Percentiles rank a stretch among this genome's conserved stretches.
These are phyloP conservation scores for Lactarius sp. DNA, from an alignment of 768 basidiomycete species.

Conservation along the genomic window DNA sequence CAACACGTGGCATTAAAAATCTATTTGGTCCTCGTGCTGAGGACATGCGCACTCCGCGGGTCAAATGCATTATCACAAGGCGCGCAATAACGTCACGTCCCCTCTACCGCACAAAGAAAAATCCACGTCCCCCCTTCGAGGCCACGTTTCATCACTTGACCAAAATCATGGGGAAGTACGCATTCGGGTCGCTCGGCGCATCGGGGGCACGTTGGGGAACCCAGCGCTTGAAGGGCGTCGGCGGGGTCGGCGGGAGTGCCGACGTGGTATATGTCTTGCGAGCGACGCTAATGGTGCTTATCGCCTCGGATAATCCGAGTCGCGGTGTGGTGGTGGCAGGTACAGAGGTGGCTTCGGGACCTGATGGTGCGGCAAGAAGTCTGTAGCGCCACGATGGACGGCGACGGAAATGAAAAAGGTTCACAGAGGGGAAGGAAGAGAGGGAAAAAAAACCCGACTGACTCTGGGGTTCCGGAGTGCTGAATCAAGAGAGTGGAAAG, in stretches of 20 bases:
- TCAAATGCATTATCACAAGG: neutral
- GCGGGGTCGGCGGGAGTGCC: conserved; percentile 70
- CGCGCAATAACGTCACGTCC: neutral
- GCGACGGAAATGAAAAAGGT: too few species aligned
- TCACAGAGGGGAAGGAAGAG: neutral
- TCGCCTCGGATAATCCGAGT: conserved; percentile 68
- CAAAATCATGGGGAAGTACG: conserved; percentile 81
- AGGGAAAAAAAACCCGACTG: conserved; percentile 11
- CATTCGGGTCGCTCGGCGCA: conserved; percentile 76
- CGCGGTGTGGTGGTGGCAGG: conserved; percentile 41
- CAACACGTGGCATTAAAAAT: neutral
- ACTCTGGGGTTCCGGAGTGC: conserved; percentile 64
- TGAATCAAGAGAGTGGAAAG: conserved; percentile 77
- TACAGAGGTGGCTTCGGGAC: conserved; percentile 38
- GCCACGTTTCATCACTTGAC: conserved; percentile 32
- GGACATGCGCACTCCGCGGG: conserved; percentile 1
- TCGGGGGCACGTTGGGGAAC: conserved; percentile 61
- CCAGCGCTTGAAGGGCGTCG: conserved; percentile 69
- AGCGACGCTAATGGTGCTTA: conserved; percentile 54
- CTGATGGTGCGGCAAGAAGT: conserved; percentile 51
- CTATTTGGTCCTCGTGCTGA: neutral
- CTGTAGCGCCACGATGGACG: conserved; percentile 32
- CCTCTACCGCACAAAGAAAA: neutral
- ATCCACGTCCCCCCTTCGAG: conserved; percentile 30
- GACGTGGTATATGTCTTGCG: conserved; percentile 56